phyloP scores from a whole-genome alignment of 2,329 filamentous ascomycete genomes.

The Hortaea sp. region DNA sequence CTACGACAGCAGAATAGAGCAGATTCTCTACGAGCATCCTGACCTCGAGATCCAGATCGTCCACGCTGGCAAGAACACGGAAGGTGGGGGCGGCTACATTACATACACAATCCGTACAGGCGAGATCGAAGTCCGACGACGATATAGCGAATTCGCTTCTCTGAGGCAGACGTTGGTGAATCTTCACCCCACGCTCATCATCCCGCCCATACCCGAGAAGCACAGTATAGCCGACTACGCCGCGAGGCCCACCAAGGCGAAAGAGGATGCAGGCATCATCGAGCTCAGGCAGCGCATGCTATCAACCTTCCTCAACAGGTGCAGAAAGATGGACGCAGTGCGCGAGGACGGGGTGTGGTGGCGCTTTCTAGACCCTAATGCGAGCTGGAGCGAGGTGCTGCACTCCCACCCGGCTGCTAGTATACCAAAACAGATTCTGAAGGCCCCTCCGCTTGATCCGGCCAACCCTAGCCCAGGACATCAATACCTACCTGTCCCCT shows the following conservation, averaged over 20 bases:
- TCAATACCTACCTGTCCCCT: slow-evolving; percentile 75
- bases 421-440: slow-evolving; percentile 87
- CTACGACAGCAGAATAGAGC: slow-evolving; percentile 92
- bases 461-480: slow-evolving; percentile 87
- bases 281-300: slow-evolving; percentile 95
- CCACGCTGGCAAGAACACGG: slow-evolving; percentile 87
- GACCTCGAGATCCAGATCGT: slow-evolving; percentile 84
- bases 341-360: slow-evolving; percentile 92
- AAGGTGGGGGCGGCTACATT: slow-evolving; percentile 87
- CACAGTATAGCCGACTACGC: slow-evolving; percentile 98
- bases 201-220: slow-evolving; percentile 96
- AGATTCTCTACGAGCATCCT: slow-evolving; percentile 92
- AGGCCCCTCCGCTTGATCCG: slow-evolving; percentile 87
- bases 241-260: slow-evolving; percentile 93
- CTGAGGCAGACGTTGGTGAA: slow-evolving; percentile 79
- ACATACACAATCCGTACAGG: slow-evolving; percentile 95
- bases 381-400: slow-evolving; percentile 93
- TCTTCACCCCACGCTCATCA: slow-evolving; percentile 87
- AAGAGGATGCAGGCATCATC: slow-evolving; percentile 94
- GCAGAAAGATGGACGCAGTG: slow-evolving; percentile 83
- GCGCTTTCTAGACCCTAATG: slow-evolving; percentile 95
- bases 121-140: slow-evolving; percentile 84
- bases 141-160: slow-evolving; percentile 95
- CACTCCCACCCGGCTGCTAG: slow-evolving; percentile 83
- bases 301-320: slow-evolving; percentile 88